Evolutionary conservation across 192 early-diverging fungal genomes (phyloP), one percentile per base, ranked within the genome.

Genomic region (Globomyces pollinis-pini): DNA sequence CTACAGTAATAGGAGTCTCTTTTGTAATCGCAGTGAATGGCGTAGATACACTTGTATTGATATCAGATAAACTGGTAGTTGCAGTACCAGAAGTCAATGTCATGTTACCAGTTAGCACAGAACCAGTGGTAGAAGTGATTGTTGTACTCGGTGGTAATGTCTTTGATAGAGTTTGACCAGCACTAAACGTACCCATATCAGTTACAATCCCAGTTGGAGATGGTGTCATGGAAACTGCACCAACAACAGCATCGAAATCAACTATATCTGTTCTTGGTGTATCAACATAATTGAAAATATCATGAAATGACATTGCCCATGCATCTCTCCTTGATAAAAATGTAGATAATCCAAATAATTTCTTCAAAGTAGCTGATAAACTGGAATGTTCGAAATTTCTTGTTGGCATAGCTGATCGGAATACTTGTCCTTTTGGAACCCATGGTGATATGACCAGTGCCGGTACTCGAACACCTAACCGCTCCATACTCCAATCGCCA

Each of bases 401-500:
- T 16, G 53, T 54, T 28, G 50, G 23, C 29, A 62, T 47, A 18
- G 66, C 67, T 29, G 65, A 57, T 11, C 18, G 28, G 35, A 66
- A 34, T n/a, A 72, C 65, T 31, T 29, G 24, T 28, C 72, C 72
- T 63, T 75, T 72, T 16, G 16, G 29, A 26, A 74, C 55, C 57
- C 66, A 72, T 4, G 74, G 70, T 18, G 66, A 67, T 30, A 80
- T 66, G 21, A 77, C 36, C 16, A 80, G 52, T 7, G 71, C 68
- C 31, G 78, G 78, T 6, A 80, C 75, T 44, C 78, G 71, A 4
- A 76, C 58, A 21, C 78, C 78, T n/a, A 77, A 56, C 34, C 73
- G 71, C 49, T 64, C 68, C 50, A 79, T 76, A 18, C 67, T 44
- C 58, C 71, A 79, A 33, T 32, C 35, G 12, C 28, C 29, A 28